Evolutionary conservation across 2,329 filamentous ascomycete species (phyloP).

Genomic region (Alternaria angustiovoidea): DNA sequence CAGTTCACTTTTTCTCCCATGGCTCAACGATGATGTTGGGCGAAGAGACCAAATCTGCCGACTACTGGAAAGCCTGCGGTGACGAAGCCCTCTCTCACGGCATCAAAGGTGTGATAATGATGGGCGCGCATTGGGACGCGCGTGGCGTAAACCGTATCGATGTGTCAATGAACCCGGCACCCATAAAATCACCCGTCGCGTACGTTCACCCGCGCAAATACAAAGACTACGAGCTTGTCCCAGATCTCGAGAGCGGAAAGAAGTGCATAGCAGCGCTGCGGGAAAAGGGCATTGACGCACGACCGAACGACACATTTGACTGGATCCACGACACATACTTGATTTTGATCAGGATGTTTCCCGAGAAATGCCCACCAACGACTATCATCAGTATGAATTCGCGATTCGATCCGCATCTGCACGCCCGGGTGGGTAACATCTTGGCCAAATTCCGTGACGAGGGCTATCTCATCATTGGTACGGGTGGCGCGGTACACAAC

Average conservation of each 20-base stretch:
- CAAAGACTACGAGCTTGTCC: conserved; percentile 66
- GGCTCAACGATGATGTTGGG: conserved; percentile 77
- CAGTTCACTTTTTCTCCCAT: conserved; percentile 74
- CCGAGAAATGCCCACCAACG: conserved; percentile 67
- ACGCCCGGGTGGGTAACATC: conserved; percentile 65
- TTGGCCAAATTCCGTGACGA: conserved; percentile 64
- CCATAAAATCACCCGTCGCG: conserved; percentile 69
- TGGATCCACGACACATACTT: conserved; percentile 79
- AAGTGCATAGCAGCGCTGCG: conserved; percentile 61
- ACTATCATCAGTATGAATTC: conserved; percentile 66
- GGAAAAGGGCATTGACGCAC: conserved; percentile 63
- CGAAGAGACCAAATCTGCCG: conserved; percentile 67
- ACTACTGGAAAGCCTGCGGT: conserved; percentile 72
- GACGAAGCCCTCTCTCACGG: conserved; percentile 67
- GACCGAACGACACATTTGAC: conserved; percentile 65
- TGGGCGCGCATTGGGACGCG: conserved; percentile 74
- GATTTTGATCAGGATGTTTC: conserved; percentile 75
- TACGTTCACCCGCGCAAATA: conserved; percentile 74
- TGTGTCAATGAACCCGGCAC: conserved; percentile 67
- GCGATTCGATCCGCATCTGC: conserved; percentile 64
- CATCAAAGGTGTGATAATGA: conserved; percentile 71
- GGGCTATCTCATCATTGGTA: conserved; percentile 65
- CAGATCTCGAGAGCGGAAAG: conserved; percentile 64
- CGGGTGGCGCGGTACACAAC: conserved; percentile 73
- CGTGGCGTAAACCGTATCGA: conserved; percentile 63